phyloP scores from a whole-genome alignment of 179 eudicot genomes.

The Silene vulgaris region DNA sequence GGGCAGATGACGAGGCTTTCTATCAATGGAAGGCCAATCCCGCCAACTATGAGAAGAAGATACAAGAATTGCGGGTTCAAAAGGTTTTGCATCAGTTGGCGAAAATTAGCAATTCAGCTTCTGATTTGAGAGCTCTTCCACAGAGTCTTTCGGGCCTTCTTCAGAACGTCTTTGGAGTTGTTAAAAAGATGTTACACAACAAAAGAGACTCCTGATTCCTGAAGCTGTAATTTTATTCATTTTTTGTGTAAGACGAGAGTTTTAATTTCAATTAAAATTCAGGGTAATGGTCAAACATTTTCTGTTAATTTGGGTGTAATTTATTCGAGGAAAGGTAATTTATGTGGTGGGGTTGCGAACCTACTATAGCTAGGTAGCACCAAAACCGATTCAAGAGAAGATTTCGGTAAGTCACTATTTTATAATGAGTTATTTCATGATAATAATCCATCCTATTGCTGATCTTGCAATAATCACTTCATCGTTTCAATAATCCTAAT shows the following conservation, averaged over 20 bases:
- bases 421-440: too few relatives aligned
- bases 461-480: too few relatives aligned
- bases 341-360: too few relatives aligned
- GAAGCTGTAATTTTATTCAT: background rate
- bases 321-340: too few relatives aligned
- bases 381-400: background rate
- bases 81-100: constrained; percentile 68
- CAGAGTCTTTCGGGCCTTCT: constrained; percentile 71
- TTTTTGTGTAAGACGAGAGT: too few relatives aligned
- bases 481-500: too few relatives aligned
- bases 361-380: too few relatives aligned
- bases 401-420: background rate
- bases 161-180: constrained; percentile 45
- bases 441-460: too few relatives aligned
- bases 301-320: background rate
- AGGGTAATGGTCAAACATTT: background rate
- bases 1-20: constrained; percentile 73
- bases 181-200: constrained; percentile 11
- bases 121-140: constrained; percentile 73
- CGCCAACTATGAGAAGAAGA: constrained; percentile 53
- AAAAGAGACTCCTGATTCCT: background rate
- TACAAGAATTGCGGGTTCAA: constrained; percentile 59
- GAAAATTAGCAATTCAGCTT: constrained; percentile 50
- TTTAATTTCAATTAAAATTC: background rate
- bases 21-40: constrained; percentile 63